A percentile compares a stretch with the other conserved stretches of the same genome.
phyloP scores from a whole-genome alignment of 2,329 filamentous ascomycete genomes.

The Aureobasidium uvarum region DNA sequence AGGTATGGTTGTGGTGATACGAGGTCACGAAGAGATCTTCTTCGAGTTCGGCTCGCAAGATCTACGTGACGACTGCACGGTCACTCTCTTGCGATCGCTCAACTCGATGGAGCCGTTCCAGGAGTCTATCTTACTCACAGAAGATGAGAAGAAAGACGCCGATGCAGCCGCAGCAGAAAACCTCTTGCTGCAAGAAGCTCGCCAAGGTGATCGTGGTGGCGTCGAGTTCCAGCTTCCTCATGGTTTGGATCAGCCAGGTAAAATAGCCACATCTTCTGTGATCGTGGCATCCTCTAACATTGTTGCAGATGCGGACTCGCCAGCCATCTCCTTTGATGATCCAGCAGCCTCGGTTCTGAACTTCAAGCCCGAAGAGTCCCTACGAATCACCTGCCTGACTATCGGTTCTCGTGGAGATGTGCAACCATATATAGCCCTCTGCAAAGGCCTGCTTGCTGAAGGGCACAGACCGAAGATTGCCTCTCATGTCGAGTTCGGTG shows the following conservation, averaged over 20 bases:
- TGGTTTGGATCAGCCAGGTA: conserved; percentile 30
- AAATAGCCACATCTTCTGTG: background rate
- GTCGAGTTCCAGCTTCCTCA: conserved; percentile 41
- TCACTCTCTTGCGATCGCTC: conserved; percentile 74
- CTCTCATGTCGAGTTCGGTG: conserved; percentile 85
- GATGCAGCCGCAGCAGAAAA: conserved; percentile 77
- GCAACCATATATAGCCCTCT: conserved; percentile 94
- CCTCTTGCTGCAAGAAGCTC: conserved; percentile 68
- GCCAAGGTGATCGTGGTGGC: conserved; percentile 49
- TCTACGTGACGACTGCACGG: conserved; percentile 80
- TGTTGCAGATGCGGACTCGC: conserved; percentile 51
- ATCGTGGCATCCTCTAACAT: background rate
- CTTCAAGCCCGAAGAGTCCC: conserved; percentile 77
- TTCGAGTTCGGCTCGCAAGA: conserved; percentile 84
- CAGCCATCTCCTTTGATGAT: conserved; percentile 86
- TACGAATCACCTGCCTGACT: conserved; percentile 88
- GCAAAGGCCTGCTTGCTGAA: conserved; percentile 83
- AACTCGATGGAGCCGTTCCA: conserved; percentile 69
- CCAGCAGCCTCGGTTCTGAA: conserved; percentile 82
- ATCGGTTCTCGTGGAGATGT: conserved; percentile 96
- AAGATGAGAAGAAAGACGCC: conserved; percentile 67
- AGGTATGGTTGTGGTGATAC: conserved; percentile 87
- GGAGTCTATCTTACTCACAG: conserved; percentile 65
- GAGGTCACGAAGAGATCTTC: conserved; percentile 91
- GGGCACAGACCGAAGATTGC: conserved; percentile 86